Evolutionary conservation across 306 rosid species (phyloP), one percentile per base, ranked within the genome.

Genomic region (Vigna nakashimae): DNA sequence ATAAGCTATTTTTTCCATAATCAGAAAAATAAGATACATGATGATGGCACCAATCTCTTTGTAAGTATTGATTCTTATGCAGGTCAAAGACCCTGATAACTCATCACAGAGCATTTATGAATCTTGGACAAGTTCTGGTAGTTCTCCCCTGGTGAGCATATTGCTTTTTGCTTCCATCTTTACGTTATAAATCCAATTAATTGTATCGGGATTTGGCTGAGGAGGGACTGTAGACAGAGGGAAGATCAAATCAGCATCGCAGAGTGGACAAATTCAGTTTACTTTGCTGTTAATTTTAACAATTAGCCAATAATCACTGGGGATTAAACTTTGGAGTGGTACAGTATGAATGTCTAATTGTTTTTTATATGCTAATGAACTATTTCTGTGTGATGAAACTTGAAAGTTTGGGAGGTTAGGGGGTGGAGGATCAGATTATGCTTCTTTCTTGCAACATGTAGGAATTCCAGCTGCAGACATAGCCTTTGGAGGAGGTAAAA

Each of bases 51-150:
- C 55, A 65, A 53, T 55, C 30, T 67, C 42, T 76, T 42, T 46
- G 40, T 40, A 52, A 58, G 57, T 58, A 30, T 68, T 81, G 73
- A 16, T 43, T 62, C 67, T 59, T 38, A 72, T 83, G 67, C 26
- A 91, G 97, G 92, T 91, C 75, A 83, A 48, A 71, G 90, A 91
- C 62, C 97, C 92, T 4, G 92, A 88, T 72, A 89, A 88, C 86
- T 85, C 92, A 36, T 91, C 94, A 34, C 91, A 73, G 57, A 82
- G 89, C 69, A 43, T 89, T 14, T 89, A 89, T 74, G 88, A 88
- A 74, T 82, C 94, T 71, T 91, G 92, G 92, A 66, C 73, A 50
- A 79, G 80, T 68, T 84, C 89, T 48, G 24, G 79, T 58, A 68
- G 74, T 77, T 83, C 90, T 30, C 85, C 87, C 59, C 70, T 10